Percentiles rank a stretch among this genome's conserved stretches.
These are phyloP conservation scores for Arctium minus DNA, from an alignment of 129 eudicot genomes.

Conservation along the genomic window DNA sequence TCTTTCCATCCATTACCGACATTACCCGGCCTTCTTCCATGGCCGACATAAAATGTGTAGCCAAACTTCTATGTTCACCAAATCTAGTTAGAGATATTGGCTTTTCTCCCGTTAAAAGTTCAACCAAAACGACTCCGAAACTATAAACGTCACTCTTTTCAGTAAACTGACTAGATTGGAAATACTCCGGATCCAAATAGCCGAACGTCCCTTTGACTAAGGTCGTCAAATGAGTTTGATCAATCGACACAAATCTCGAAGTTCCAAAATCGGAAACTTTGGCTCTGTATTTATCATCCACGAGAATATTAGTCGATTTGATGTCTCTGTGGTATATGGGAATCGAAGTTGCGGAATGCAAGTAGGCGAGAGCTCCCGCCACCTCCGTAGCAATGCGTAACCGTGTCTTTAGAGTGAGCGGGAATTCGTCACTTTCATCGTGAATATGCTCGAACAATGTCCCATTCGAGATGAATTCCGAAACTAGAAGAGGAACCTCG, in stretches of 20 bases:
- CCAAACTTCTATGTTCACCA: conserved; percentile 27
- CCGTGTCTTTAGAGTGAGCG: conserved; percentile 14
- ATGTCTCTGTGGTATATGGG: conserved; percentile 26
- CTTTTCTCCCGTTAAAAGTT: conserved; percentile 15
- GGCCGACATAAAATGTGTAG: conserved; percentile 14
- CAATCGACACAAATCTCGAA: conserved; percentile 20
- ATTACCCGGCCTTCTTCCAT: conserved; percentile 15
- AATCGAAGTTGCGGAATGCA: conserved; percentile 25
- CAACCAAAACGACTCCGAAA: conserved; percentile 21
- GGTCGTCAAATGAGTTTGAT: conserved; percentile 23
- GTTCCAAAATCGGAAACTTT: conserved; percentile 25
- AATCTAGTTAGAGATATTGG: conserved; percentile 12
- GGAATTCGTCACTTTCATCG: conserved; percentile 13
- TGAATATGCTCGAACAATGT: conserved; percentile 16
- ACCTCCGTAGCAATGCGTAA: conserved; percentile 24
- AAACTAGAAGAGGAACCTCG: conserved; percentile 17
- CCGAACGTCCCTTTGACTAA: conserved; percentile 27
- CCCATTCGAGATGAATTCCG: conserved; percentile 22
- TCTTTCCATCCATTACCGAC: conserved; percentile 2
- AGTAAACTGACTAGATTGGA: conserved; percentile 16
- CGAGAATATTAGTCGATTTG: conserved; percentile 19
- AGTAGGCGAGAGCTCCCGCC: conserved; percentile 17
- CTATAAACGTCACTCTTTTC: conserved; percentile 20
- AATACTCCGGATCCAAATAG: conserved; percentile 17
- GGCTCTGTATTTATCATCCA: conserved; percentile 17